Base-by-base conservation (phyloP, 768 basidiomycete species). In the Termitomyces eurrhizus region DNA sequence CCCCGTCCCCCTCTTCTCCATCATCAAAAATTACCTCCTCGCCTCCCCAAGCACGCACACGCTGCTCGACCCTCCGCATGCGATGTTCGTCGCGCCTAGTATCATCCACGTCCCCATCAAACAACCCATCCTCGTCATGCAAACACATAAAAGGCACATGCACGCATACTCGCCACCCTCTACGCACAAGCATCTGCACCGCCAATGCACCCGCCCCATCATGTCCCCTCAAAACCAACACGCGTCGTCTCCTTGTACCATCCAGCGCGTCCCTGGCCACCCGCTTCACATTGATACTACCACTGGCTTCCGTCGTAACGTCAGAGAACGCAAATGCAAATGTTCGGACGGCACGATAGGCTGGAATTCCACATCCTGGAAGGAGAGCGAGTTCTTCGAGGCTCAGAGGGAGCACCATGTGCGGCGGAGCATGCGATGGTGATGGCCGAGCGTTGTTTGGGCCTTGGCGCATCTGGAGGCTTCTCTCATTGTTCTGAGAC, bases 381-480 rank as follows among this genome's bases (percentile, higher is more conserved):
- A 96, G 78, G 24, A 93, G 80, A 1, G 93, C 88, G 16, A 95
- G 82, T 69, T 94, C 89, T 58, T 89, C 86, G 33, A 93, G 71
- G 1, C 85, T 74, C 24, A 78, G 66, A 1, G 53, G 59, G 26
- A 67, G 33, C 32, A 35, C 46, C 33, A 39, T 9, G 16, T 56
- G 42, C 4, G 42, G 44, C 35, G 9, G 33, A 24, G 26, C 21
- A 36, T 52, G 37, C 44, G 37, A 29, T 42, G 21, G 4, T 18
- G 39, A 29, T 46, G 8, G 8, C 24, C 45, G 21, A 26, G 26
- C 18, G n/a, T 41, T 33, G n/a, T 42, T 29, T 4, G 24, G 9
- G 37, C 56, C 35, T 24, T 7, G 9, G 7, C n/a, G 29, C 26
- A 12, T 54, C 9, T 29, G 37, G 6, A 18, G 6, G 24, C 4